A percentile compares a stretch with the other conserved stretches of the same genome.
phyloP scores from a whole-genome alignment of 2,329 filamentous ascomycete species.

The Pleomassaria siparia region DNA sequence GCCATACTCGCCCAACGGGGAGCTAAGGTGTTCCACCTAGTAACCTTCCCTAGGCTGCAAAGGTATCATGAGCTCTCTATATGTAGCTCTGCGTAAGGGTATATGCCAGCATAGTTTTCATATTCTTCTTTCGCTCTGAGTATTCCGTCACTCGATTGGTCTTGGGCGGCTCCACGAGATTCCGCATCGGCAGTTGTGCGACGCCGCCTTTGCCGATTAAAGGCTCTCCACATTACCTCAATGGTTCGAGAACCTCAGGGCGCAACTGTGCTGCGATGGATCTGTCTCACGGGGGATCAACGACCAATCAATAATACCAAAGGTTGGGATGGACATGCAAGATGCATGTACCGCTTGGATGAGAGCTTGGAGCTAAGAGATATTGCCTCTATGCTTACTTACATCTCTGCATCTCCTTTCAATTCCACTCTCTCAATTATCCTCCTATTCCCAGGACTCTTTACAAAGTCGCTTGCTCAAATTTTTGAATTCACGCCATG shows the following conservation, averaged over 20 bases:
- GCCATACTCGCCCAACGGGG: no score
- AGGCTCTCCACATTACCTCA: constrained; percentile 9
- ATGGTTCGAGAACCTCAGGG: background rate
- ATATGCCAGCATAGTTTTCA: background rate
- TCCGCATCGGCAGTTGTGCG: constrained; percentile 9
- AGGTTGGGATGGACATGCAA: background rate
- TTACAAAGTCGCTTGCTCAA: background rate
- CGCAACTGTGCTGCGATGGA: background rate
- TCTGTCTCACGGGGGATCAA: constrained; percentile 1
- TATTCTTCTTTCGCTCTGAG: background rate
- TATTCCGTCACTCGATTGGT: background rate
- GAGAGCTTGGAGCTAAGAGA: background rate
- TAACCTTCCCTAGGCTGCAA: no score
- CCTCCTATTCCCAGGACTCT: background rate
- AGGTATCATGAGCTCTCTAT: no score
- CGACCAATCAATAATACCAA: background rate
- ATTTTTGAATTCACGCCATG: background rate
- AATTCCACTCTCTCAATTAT: background rate
- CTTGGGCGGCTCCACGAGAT: background rate
- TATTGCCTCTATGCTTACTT: constrained; percentile 2
- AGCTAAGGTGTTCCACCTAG: no score
- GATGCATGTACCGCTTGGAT: constrained; percentile 2
- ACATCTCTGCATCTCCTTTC: background rate
- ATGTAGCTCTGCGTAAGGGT: constrained; percentile 1
- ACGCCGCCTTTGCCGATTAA: constrained; percentile 8